Conservation (phyloP, 2,329 filamentous ascomycete genomes). For the Beauveria rudraprayagi region DNA sequence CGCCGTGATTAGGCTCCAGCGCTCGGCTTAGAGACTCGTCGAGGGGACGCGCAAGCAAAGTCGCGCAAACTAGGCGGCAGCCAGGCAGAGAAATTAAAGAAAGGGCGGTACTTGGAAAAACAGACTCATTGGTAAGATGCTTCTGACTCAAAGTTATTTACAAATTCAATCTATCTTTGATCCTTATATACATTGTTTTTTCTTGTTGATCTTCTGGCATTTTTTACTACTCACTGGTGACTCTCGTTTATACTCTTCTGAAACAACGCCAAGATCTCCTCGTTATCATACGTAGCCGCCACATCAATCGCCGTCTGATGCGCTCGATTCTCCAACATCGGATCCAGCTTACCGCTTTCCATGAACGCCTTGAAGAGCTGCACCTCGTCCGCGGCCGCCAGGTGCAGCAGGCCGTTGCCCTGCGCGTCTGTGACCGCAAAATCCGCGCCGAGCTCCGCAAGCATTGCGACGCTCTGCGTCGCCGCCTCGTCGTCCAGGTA, state of each 20-base stretch:
- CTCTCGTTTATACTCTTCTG: background rate
- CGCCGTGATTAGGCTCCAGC: background rate
- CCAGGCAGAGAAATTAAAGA: background rate
- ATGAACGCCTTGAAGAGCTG: constrained; percentile 19
- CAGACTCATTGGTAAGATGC: background rate
- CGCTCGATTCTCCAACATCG: constrained; percentile 20
- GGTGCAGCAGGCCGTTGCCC: constrained; percentile 23
- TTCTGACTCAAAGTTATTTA: no score
- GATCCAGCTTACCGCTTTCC: constrained; percentile 20
- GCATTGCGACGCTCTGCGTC: constrained; percentile 4
- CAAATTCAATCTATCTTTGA: background rate
- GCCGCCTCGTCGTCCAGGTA: background rate
- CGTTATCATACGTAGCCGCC: constrained; percentile 20
- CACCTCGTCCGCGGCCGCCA: constrained; percentile 16
- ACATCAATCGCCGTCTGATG: constrained; percentile 26
- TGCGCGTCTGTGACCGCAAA: constrained; percentile 18
- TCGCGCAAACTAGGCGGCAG: background rate
- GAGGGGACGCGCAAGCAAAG: background rate
- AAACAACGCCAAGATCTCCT: constrained; percentile 6
- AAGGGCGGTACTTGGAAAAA: background rate
- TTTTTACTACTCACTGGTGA: background rate
- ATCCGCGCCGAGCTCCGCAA: constrained; percentile 20
- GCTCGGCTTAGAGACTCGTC: background rate
- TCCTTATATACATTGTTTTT: background rate
- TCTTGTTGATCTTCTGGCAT: no score